These are phyloP conservation scores for Jimgerdemannia flammicorona DNA, from an alignment of 192 early-diverging fungal genomes.

Conservation along the genomic window DNA sequence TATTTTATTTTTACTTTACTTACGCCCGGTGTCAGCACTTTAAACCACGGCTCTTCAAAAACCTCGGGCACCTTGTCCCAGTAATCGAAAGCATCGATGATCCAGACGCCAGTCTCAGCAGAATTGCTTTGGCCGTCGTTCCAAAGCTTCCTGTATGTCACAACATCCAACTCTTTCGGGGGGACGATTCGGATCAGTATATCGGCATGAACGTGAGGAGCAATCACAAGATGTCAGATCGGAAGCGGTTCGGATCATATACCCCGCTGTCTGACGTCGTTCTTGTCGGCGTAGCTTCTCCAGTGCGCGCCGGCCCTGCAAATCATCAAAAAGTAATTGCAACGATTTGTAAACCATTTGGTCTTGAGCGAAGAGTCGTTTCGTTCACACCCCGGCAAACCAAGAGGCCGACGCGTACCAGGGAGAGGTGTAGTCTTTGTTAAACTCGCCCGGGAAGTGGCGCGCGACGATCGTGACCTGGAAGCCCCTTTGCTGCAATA, in stretches of 20 bases:
- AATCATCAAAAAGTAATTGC: not conserved
- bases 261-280: not conserved
- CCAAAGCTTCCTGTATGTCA: constrained; percentile 32
- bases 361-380: too few species aligned
- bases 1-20: not conserved
- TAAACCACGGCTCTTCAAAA: constrained; percentile 64
- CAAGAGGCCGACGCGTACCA: constrained; percentile 5
- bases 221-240: not conserved
- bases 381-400: constrained; percentile 20
- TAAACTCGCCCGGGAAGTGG: constrained; percentile 30
- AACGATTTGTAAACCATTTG: too few species aligned
- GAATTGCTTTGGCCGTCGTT: constrained; percentile 27
- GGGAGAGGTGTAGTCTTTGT: constrained; percentile 50
- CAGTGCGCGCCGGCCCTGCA: constrained; percentile 5
- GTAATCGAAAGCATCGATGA: constrained; percentile 47
- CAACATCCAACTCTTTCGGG: constrained; percentile 28
- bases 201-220: not conserved
- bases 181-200: constrained; percentile 1
- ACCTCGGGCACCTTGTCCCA: constrained; percentile 47
- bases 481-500: constrained; percentile 39
- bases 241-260: constrained; percentile 2
- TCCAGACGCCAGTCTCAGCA: constrained; percentile 47
- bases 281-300: not conserved
- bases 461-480: constrained; percentile 48
- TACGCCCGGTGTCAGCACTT: constrained; percentile 45